These are phyloP conservation scores for Draba incana DNA, from an alignment of 345 rosid genomes.

Conservation along the genomic window DNA sequence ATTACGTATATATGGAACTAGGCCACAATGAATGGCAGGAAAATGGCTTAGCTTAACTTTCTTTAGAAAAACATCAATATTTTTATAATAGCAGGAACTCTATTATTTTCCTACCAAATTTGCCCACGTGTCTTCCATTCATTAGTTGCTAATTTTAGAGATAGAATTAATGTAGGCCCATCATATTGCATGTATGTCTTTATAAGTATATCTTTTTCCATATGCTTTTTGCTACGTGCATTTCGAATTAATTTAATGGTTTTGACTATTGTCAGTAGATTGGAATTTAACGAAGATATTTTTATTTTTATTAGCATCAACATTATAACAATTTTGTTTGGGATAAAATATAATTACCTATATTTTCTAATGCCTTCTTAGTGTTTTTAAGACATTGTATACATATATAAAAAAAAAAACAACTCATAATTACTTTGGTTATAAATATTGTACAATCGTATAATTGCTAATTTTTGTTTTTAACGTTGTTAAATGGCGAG, in stretches of 20 bases:
- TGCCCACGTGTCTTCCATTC: constrained; percentile 31
- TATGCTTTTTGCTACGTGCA: constrained; percentile 34
- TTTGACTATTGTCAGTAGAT: constrained; percentile 32
- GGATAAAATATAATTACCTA: neutral
- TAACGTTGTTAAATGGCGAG: neutral
- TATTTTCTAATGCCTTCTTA: neutral
- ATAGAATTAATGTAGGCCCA: constrained; percentile 31
- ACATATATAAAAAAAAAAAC: too few species aligned
- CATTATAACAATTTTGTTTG: constrained; percentile 4
- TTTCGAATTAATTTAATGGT: constrained; percentile 28
- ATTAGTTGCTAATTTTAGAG: constrained; percentile 31
- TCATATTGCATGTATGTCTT: constrained; percentile 42
- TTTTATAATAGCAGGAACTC: constrained; percentile 7
- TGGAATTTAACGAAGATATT: neutral
- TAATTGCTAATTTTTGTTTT: too few species aligned
- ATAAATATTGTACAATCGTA: too few species aligned
- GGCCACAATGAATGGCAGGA: constrained; percentile 11
- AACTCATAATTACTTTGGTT: too few species aligned
- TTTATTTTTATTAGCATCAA: constrained; percentile 1
- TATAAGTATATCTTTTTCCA: constrained; percentile 5
- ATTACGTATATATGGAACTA: constrained; percentile 23
- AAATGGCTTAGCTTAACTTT: constrained; percentile 28
- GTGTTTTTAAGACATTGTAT: too few species aligned
- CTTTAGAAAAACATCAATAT: neutral
- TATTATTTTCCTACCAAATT: constrained; percentile 35